phyloP scores from a whole-genome alignment of 1,139 yeast species.

The Debaryomyces coudertii region DNA sequence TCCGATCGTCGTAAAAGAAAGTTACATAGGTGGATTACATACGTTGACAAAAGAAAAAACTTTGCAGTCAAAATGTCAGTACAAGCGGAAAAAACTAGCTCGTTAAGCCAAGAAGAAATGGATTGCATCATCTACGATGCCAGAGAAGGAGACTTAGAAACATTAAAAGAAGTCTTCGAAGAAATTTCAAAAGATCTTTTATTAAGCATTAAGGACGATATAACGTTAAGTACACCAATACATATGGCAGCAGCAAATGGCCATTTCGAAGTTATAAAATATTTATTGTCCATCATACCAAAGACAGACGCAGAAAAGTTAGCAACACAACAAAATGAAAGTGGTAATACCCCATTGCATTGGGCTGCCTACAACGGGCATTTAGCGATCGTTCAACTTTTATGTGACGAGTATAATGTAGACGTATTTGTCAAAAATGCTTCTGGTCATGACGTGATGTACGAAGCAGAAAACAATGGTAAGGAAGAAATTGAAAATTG shows the following conservation, averaged over 20 bases:
- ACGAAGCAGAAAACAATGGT: slow-evolving; percentile 81
- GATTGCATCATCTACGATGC: slow-evolving; percentile 82
- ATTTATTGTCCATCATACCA: slow-evolving; percentile 54
- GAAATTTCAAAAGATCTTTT: slow-evolving; percentile 59
- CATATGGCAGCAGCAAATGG: slow-evolving; percentile 98
- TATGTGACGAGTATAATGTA: slow-evolving; percentile 74
- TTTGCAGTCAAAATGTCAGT: slow-evolving; percentile 18
- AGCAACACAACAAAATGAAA: slow-evolving; percentile 64
- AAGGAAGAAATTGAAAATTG: slow-evolving; percentile 69
- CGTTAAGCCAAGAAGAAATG: slow-evolving; percentile 70
- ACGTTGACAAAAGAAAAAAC: neutral
- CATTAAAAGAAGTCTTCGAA: slow-evolving; percentile 66
- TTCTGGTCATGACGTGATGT: slow-evolving; percentile 81
- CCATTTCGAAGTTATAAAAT: slow-evolving; percentile 68
- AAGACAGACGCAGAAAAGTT: slow-evolving; percentile 48
- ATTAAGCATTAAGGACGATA: slow-evolving; percentile 60
- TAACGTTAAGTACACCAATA: slow-evolving; percentile 70
- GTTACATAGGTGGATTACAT: neutral
- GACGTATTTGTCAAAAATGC: slow-evolving; percentile 80
- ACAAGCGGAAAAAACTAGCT: slow-evolving; percentile 17
- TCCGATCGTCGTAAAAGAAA: neutral
- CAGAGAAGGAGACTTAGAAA: slow-evolving; percentile 82
- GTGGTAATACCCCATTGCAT: slow-evolving; percentile 92
- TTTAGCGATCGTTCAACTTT: slow-evolving; percentile 63
- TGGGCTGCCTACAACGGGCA: slow-evolving; percentile 96